Evolutionary conservation across 805 yeast genomes (phyloP), one percentile per base, ranked within the genome.

Genomic region (Cyberlindnera lachancei): DNA sequence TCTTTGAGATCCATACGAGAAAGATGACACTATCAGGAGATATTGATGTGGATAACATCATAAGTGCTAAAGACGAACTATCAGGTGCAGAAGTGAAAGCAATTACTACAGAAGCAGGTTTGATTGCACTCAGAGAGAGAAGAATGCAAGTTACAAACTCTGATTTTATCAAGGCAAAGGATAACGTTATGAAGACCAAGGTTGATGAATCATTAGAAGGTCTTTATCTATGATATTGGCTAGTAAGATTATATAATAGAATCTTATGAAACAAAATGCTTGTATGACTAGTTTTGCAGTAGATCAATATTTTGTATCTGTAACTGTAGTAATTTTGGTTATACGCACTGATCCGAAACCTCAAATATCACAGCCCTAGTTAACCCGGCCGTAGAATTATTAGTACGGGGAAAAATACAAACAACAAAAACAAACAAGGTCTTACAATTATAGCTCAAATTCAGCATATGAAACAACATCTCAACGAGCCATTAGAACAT

Each of bases 21-120:
- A 88, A 86, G 63, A 88, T 88, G 97, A 85, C 79, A 48, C 69
- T 88, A 46, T 74, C 92, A 13, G 77, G 76, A 17, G 96, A 88
- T 47, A 94, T 88, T 32, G 85, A 85, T 46, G 69, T 88, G 40
- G 95, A 86, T 44, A 94, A 83, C 52, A 73, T 90, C 46, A 94
- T 90, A 25, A 80, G 79, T 36, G 68, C 90, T 21, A 90, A 88
- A 69, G 96, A 90, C 57, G 97, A 92, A 37, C 68, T 92, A 42
- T 84, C 95, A 8, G 97, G 97, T 40, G 97, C 97, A 4, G 97
- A 90, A 59, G 92, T 90, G 46, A 90, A 90, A 64, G 97, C 96
- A 35, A 86, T 90, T 42, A 87, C 96, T 58, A 88, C 97, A 1
- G 97, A 90, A 58, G 96, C 97, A 2, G 97, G 97, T 35, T 70